A percentile compares a stretch with the other conserved stretches of the same genome.
Conservation (phyloP, 169 alveolate genomes). For the Eimeria necatrix region DNA sequence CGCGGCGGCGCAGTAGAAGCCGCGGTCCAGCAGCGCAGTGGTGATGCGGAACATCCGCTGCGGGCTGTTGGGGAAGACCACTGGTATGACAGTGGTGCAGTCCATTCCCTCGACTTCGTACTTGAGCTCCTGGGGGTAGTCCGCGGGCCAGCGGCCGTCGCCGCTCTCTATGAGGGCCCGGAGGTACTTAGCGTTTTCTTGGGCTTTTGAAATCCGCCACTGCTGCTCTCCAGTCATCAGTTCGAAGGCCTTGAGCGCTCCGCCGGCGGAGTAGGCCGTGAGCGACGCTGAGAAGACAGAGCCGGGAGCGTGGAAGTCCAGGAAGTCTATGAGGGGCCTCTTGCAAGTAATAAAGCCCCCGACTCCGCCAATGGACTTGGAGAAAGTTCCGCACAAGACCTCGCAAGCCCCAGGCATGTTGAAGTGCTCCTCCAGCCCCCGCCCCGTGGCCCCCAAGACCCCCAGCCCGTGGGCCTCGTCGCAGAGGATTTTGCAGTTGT, state of each 20-base stretch:
- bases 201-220: conserved; percentile 84
- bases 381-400: conserved; percentile 88
- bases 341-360: conserved; percentile 90
- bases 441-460: conserved; percentile 91
- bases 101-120: conserved; percentile 86
- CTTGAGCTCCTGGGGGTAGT: conserved; percentile 86
- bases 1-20: conserved; percentile 87
- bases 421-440: conserved; percentile 90
- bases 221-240: conserved; percentile 85
- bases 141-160: conserved; percentile 87
- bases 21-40: conserved; percentile 78
- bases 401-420: conserved; percentile 87
- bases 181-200: conserved; percentile 84
- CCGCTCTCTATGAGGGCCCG: conserved; percentile 85
- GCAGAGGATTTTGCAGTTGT: conserved; percentile 85
- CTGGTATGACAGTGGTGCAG: conserved; percentile 88
- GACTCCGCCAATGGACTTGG: conserved; percentile 87
- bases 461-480: conserved; percentile 95
- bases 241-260: conserved; percentile 86
- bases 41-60: conserved; percentile 85
- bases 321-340: conserved; percentile 85
- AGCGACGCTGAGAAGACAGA: conserved; percentile 89
- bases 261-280: conserved; percentile 90
- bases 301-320: conserved; percentile 89
- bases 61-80: conserved; percentile 87